Base-by-base conservation (phyloP, 352 stramenopile species). In the Globisporangium viniferum region DNA sequence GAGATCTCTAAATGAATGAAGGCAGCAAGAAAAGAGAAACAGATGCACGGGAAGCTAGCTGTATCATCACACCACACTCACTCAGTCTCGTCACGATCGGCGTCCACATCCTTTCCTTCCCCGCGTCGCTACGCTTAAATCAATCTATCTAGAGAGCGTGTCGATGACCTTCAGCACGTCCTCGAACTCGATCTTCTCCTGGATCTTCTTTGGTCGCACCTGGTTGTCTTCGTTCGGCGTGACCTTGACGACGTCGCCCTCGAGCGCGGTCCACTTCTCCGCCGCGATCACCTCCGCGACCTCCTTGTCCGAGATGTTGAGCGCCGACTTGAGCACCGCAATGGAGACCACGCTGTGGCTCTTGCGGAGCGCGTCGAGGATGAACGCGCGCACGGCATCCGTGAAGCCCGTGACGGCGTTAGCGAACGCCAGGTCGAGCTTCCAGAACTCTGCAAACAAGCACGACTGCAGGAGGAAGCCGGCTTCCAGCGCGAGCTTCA, bases 121-220 rank as follows among this genome's bases (percentile, higher is more conserved):
- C 10, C 15, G 20, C 59, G 33, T 59, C n/a, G 22, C 31, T 59
- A 49, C 46, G 60, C 27, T 51, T 46, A 55, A 62, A 65, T 55
- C 46, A 51, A 86, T 84, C 82, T 93, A 95, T 90, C 79, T 91
- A 77, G 85, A 94, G 71, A 96, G 80, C 62, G 81, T 91, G 73
- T 93, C 76, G 64, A 96, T 91, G 76, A 90, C 84, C 81, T 96
- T 92, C 63, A 94, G 73, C 57, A 96, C 75, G 73, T 96, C 88
- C 53, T 93, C 82, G 69, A 92, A 89, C 73, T 89, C 79, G 65
- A 96, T 90, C 74, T 88, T 91, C 74, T 96, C 88, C 75, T 93
- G 86, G 54, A 96, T 75, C 75, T 94, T 94, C 74, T 90, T 93
- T 51, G 85, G 86, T 75, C 88, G 88, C 79, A 94, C 88, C 73